Conservation (phyloP, 1,284 basidiomycete species). For the Ustilago bromivora region DNA sequence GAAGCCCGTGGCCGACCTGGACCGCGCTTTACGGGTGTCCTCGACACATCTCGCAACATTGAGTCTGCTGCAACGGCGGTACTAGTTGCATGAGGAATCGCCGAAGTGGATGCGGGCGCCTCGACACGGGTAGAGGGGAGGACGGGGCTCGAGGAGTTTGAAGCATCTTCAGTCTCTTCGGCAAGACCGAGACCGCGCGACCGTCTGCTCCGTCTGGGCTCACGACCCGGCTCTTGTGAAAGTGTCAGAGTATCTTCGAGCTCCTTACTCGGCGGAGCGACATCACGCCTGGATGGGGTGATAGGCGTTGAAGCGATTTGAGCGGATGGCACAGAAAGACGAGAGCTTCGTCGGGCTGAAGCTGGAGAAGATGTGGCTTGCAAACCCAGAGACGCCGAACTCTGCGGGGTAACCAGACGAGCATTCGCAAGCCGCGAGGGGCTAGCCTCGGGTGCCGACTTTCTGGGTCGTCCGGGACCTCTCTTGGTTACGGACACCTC, state of each 20-base stretch:
- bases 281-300: neutral
- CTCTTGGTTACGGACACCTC: constrained; percentile 18
- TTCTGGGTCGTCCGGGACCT: constrained; percentile 20
- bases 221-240: constrained; percentile 3
- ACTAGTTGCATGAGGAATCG: neutral
- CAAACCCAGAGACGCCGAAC: neutral
- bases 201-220: constrained; percentile 9
- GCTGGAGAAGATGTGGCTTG: constrained; percentile 6
- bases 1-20: constrained; percentile 21
- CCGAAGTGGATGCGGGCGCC: neutral
- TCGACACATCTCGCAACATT: neutral
- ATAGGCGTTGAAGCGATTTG: neutral
- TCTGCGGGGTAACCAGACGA: neutral
- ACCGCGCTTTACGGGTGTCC: constrained; percentile 27
- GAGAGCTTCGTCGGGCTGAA: constrained; percentile 27
- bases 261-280: too few relatives aligned
- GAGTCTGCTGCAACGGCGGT: neutral
- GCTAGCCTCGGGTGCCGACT: constrained; percentile 12
- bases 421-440: neutral
- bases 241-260: neutral
- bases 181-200: constrained; percentile 2
- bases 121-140: neutral
- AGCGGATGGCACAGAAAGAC: constrained; percentile 21
- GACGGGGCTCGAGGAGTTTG: neutral
- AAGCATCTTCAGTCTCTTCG: neutral